A percentile compares a stretch with the other conserved stretches of the same genome.
Conservation (phyloP, 2,329 filamentous ascomycete species). For the Xylaria sp. region DNA sequence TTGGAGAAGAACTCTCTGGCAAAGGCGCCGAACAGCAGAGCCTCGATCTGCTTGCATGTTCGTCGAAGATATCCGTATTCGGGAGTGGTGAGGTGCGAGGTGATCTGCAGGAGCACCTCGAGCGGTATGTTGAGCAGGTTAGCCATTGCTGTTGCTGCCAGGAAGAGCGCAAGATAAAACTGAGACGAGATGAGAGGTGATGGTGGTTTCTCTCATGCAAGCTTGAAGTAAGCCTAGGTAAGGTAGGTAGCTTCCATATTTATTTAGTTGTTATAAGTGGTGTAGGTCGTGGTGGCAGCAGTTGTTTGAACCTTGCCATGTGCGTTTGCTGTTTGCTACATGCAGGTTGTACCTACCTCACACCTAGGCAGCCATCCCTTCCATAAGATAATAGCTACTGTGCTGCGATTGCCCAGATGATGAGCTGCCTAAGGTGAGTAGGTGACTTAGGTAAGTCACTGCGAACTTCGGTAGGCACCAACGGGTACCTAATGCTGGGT, state of each 20-base stretch:
- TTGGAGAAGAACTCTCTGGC: conserved; percentile 72
- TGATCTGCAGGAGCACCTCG: conserved; percentile 69
- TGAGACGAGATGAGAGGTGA: no score
- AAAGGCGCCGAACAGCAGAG: conserved; percentile 65
- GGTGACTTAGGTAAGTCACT: background rate
- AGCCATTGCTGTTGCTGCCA: conserved; percentile 21
- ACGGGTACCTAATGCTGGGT: background rate
- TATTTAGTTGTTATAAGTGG: background rate
- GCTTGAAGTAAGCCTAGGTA: no score
- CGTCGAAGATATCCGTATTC: conserved; percentile 67
- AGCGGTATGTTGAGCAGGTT: conserved; percentile 59
- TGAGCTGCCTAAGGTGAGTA: background rate
- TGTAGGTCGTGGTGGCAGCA: background rate
- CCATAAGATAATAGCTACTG: no score
- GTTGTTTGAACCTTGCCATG: no score
- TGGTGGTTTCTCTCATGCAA: no score
- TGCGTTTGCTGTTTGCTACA: background rate
- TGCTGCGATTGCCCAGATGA: background rate
- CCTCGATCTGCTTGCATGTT: conserved; percentile 66
- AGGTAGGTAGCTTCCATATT: background rate
- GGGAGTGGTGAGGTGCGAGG: conserved; percentile 62
- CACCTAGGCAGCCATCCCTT: conserved; percentile 1
- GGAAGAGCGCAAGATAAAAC: background rate
- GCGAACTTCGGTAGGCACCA: background rate
- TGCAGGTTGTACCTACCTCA: background rate